Evolutionary conservation across 192 early-diverging fungal genomes (phyloP).

Genomic region (Backusella morwellensis): DNA sequence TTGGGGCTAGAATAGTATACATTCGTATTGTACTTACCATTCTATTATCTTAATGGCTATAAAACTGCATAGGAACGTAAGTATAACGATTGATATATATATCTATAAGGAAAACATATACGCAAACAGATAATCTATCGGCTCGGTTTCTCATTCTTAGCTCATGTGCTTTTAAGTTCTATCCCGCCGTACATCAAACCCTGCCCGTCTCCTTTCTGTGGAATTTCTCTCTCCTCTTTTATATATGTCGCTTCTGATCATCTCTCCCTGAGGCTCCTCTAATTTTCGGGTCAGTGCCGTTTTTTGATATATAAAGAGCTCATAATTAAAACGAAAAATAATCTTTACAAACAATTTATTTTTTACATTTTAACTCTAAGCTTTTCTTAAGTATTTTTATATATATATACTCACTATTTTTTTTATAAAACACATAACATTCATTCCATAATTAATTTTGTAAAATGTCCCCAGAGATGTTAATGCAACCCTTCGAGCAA

Average conservation of each 20-base stretch:
- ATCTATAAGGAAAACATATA: not conserved
- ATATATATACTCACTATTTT: not conserved
- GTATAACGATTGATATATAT: not conserved
- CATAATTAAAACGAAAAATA: not conserved
- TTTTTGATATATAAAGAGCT: not conserved
- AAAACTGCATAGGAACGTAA: not conserved
- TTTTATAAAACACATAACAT: not conserved
- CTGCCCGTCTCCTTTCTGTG: slow-evolving; percentile 6
- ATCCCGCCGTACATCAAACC: slow-evolving; percentile 18
- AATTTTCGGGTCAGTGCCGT: slow-evolving; percentile 5
- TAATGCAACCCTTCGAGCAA: slow-evolving; percentile 18
- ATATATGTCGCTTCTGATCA: not conserved
- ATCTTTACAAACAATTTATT: not conserved
- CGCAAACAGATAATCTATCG: not conserved
- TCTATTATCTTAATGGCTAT: not conserved
- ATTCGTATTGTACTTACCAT: not conserved
- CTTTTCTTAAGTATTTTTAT: not conserved
- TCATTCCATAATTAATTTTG: not conserved
- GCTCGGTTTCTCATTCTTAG: slow-evolving; percentile 4
- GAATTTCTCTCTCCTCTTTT: slow-evolving; percentile 8
- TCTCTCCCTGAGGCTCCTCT: slow-evolving; percentile 5
- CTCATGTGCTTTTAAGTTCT: slow-evolving; percentile 5
- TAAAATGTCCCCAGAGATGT: slow-evolving; percentile 10
- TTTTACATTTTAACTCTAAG: not conserved
- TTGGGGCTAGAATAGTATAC: not conserved